Evolutionary conservation across 495 filamentous ascomycete species (phyloP).

Genomic region (Jackrogersella multiformis): DNA sequence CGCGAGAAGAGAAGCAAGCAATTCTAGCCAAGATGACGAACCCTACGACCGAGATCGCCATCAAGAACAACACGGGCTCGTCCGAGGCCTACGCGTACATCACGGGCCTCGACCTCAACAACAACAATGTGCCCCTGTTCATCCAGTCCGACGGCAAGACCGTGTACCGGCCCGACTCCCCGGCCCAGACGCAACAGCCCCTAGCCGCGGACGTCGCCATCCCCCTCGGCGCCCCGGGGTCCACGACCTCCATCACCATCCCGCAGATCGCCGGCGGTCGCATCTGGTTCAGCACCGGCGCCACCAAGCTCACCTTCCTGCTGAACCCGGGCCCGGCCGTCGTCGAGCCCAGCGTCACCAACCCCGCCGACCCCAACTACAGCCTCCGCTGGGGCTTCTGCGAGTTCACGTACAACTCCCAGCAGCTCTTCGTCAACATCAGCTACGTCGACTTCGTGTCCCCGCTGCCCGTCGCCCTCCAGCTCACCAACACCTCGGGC

Average conservation of each 20-base stretch:
- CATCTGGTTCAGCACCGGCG: constrained; percentile 72
- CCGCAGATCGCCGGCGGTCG: constrained; percentile 74
- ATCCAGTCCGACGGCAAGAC: constrained; percentile 65
- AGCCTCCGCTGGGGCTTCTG: constrained; percentile 71
- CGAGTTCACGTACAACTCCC: constrained; percentile 76
- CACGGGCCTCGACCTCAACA: constrained; percentile 70
- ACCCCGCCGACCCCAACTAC: constrained; percentile 72
- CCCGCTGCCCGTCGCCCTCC: constrained; percentile 68
- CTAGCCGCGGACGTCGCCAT: constrained; percentile 69
- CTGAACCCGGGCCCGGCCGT: constrained; percentile 74
- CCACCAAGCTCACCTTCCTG: constrained; percentile 68
- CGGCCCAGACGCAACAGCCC: constrained; percentile 32
- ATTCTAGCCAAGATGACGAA: constrained; percentile 50
- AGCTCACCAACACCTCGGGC: constrained; percentile 64
- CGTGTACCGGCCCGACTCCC: constrained; percentile 49
- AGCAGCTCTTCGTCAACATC: constrained; percentile 78
- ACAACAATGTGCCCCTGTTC: constrained; percentile 66
- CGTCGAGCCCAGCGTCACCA: constrained; percentile 76
- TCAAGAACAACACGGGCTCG: constrained; percentile 71
- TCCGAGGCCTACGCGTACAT: constrained; percentile 73
- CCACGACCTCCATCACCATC: constrained; percentile 67
- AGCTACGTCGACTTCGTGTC: constrained; percentile 78
- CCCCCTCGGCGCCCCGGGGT: constrained; percentile 66
- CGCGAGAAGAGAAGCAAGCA: neutral
- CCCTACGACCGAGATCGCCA: constrained; percentile 61